These are phyloP conservation scores for Colletotrichum sp. DNA, from an alignment of 2,329 filamentous ascomycete species.

Conservation along the genomic window DNA sequence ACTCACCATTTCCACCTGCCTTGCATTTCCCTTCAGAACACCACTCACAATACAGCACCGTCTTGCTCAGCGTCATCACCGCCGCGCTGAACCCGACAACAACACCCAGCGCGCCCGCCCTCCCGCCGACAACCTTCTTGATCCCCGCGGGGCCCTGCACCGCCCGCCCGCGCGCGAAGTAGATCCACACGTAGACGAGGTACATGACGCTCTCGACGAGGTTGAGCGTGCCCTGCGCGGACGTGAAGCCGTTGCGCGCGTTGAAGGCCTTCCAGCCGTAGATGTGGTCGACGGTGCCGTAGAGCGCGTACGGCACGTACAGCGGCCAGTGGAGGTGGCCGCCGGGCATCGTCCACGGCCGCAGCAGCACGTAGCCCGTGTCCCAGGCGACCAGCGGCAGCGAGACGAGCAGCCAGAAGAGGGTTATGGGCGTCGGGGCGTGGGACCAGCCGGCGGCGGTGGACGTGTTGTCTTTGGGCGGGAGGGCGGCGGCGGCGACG, in stretches of 20 bases:
- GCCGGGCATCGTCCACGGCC: conserved; percentile 83
- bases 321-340: conserved; percentile 74
- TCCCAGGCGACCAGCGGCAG: conserved; percentile 86
- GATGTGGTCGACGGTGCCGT: conserved; percentile 79
- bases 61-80: conserved; percentile 68
- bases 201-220: conserved; percentile 72
- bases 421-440: conserved; percentile 48
- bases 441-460: conserved; percentile 34
- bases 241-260: conserved; percentile 74
- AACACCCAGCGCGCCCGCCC: conserved; percentile 48
- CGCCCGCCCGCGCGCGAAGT: conserved; percentile 29
- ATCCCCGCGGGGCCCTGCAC: conserved; percentile 25
- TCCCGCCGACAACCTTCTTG: conserved; percentile 43
- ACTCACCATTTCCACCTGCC: background rate
- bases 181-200: conserved; percentile 54
- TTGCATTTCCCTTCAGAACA: background rate
- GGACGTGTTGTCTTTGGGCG: background rate
- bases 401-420: conserved; percentile 77
- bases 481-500: conserved; percentile 3
- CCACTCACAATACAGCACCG: conserved; percentile 62
- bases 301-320: conserved; percentile 80
- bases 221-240: conserved; percentile 75
- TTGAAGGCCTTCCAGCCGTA: conserved; percentile 81
- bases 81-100: conserved; percentile 57
- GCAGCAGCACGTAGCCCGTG: conserved; percentile 76